Percentiles rank a stretch among this genome's conserved stretches.
phyloP scores from a whole-genome alignment of 441 rosid genomes.

The Corymbia calophylla region DNA sequence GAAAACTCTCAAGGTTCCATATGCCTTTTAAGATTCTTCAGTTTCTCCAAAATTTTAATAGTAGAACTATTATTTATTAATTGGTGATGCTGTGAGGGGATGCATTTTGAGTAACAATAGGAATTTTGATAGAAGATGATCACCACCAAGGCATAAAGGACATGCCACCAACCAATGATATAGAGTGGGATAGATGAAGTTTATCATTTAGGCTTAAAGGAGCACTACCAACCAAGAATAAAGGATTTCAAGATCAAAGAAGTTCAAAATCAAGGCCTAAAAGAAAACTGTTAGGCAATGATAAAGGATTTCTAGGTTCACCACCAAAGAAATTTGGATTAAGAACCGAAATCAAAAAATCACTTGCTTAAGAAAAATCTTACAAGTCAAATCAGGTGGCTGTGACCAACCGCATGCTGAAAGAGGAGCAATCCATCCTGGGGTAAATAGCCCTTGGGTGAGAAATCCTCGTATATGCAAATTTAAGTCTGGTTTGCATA shows the following conservation, averaged over 20 bases:
- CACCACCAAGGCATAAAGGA: background rate
- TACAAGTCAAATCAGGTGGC: accelerated
- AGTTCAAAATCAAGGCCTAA: background rate
- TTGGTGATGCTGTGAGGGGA: background rate
- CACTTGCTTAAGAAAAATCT: accelerated
- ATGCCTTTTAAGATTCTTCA: background rate
- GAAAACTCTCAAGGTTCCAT: background rate
- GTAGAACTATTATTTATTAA: background rate
- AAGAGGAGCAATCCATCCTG: background rate
- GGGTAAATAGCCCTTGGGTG: background rate
- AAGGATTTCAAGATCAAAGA: background rate
- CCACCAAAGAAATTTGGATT: background rate
- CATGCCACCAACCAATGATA: accelerated
- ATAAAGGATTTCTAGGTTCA: background rate
- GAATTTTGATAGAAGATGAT: background rate
- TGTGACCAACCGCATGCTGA: background rate
- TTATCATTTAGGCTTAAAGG: background rate
- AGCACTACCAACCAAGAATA: background rate
- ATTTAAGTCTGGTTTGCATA: background rate
- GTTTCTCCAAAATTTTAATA: background rate
- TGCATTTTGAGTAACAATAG: background rate
- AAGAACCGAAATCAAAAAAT: background rate
- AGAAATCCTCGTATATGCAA: background rate
- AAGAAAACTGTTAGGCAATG: background rate
- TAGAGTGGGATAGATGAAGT: background rate